A percentile compares a stretch with the other conserved stretches of the same genome.
These are phyloP conservation scores for Stephania yunnanensis DNA, from an alignment of 164 flowering plant species.

Conservation along the genomic window DNA sequence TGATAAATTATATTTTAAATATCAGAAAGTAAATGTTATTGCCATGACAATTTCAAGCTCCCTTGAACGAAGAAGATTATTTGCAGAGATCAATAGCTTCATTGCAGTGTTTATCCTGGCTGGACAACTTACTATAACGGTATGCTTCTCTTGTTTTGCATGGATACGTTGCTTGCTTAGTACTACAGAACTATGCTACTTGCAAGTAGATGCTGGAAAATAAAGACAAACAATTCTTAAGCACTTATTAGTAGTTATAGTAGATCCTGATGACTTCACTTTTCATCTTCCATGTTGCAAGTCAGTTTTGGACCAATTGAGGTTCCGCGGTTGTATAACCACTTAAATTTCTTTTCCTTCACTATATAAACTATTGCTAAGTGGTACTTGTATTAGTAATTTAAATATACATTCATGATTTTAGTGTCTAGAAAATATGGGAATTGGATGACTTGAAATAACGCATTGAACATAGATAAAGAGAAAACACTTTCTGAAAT, in stretches of 20 bases:
- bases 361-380: neutral
- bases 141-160: constrained; percentile 24
- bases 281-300: neutral
- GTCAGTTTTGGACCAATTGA: neutral
- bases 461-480: neutral
- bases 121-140: constrained; percentile 90
- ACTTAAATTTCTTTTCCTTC: neutral
- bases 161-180: neutral
- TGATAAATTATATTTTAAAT: constrained; percentile 8
- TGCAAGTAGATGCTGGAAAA: neutral
- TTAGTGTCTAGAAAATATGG: neutral
- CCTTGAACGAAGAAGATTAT: constrained; percentile 66
- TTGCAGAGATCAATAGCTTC: constrained; percentile 93
- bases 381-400: neutral
- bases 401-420: neutral
- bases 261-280: neutral
- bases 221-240: neutral
- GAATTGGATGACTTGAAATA: neutral
- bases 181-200: neutral
- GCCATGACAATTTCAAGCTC: constrained; percentile 68
- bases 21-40: constrained; percentile 90
- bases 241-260: neutral
- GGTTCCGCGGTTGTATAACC: neutral
- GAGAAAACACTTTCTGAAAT: neutral
- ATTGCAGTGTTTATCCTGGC: constrained; percentile 84